Conservation (phyloP, 2,329 filamentous ascomycete genomes). For the Calonectria pseudoreteaudii region DNA sequence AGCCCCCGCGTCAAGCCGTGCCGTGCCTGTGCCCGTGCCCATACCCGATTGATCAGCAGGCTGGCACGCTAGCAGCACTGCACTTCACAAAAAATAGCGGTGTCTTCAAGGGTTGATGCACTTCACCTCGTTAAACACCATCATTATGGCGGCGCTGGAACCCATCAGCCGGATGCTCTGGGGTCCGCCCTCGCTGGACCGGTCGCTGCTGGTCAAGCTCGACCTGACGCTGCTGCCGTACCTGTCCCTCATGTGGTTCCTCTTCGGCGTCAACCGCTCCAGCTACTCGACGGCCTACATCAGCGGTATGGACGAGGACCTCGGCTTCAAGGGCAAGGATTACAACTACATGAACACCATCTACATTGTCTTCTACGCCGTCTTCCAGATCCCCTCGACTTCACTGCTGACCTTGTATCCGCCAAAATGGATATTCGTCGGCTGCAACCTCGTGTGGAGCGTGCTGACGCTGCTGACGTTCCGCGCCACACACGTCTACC, state of each 20-base stretch:
- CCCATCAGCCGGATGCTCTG: not conserved
- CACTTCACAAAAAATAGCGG: not conserved
- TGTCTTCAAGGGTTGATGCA: not conserved
- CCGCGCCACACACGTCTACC: constrained; percentile 54
- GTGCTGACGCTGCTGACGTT: constrained; percentile 57
- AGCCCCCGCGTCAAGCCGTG: not conserved
- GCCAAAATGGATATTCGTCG: constrained; percentile 56
- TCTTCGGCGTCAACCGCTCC: constrained; percentile 58
- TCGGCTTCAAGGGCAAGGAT: constrained; percentile 52
- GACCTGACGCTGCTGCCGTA: constrained; percentile 56
- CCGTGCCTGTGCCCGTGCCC: not conserved
- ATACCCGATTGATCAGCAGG: not conserved
- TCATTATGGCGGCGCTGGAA: not conserved
- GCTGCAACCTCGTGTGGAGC: constrained; percentile 57
- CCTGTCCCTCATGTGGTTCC: constrained; percentile 60
- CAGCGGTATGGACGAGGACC: constrained; percentile 54
- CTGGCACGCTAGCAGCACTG: not conserved
- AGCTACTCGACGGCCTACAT: constrained; percentile 58
- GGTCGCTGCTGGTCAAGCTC: constrained; percentile 51
- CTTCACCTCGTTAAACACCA: not conserved
- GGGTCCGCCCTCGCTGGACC: constrained; percentile 25
- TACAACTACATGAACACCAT: constrained; percentile 53
- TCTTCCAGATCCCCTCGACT: constrained; percentile 58
- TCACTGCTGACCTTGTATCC: constrained; percentile 42
- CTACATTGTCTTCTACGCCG: constrained; percentile 54